A percentile compares a stretch with the other conserved stretches of the same genome.
These are phyloP conservation scores for Neurospora sp. DNA, from an alignment of 495 filamentous ascomycete species.

Conservation along the genomic window DNA sequence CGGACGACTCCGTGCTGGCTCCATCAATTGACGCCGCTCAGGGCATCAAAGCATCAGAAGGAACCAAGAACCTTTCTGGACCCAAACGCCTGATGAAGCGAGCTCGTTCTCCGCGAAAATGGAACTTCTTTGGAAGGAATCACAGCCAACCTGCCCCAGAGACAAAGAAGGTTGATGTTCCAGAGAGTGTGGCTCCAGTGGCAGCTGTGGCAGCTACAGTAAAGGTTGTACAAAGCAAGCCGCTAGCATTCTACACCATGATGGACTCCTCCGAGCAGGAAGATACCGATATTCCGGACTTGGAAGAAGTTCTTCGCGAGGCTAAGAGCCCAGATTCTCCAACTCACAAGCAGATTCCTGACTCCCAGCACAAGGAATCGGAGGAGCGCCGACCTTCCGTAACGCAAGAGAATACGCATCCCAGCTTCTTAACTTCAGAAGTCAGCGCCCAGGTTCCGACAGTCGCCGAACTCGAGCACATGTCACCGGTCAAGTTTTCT, in stretches of 20 bases:
- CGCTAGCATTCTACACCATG: conserved; percentile 70
- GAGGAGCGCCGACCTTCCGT: conserved; percentile 4
- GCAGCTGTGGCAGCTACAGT: conserved; percentile 25
- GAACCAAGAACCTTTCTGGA: conserved; percentile 4
- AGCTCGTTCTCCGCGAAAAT: conserved; percentile 53
- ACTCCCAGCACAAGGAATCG: not conserved
- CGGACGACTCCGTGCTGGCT: conserved; percentile 37
- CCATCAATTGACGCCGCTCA: conserved; percentile 13
- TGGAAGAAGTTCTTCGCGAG: conserved; percentile 58
- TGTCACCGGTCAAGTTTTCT: not conserved
- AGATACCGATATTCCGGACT: conserved; percentile 45
- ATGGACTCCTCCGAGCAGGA: conserved; percentile 65
- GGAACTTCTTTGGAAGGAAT: conserved; percentile 75
- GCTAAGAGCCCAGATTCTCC: conserved; percentile 30
- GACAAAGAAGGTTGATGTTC: conserved; percentile 26
- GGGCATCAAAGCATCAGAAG: conserved; percentile 9
- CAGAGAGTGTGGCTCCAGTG: conserved; percentile 21
- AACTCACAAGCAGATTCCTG: not conserved
- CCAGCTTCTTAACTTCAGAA: not conserved
- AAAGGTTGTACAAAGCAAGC: conserved; percentile 30
- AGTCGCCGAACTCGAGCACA: not conserved
- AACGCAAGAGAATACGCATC: not conserved
- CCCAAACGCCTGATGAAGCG: conserved; percentile 48
- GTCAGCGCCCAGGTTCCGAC: not conserved
- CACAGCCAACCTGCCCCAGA: conserved; percentile 41